phyloP scores from a whole-genome alignment of 345 rosid species.

The Euphorbia tirucalli region DNA sequence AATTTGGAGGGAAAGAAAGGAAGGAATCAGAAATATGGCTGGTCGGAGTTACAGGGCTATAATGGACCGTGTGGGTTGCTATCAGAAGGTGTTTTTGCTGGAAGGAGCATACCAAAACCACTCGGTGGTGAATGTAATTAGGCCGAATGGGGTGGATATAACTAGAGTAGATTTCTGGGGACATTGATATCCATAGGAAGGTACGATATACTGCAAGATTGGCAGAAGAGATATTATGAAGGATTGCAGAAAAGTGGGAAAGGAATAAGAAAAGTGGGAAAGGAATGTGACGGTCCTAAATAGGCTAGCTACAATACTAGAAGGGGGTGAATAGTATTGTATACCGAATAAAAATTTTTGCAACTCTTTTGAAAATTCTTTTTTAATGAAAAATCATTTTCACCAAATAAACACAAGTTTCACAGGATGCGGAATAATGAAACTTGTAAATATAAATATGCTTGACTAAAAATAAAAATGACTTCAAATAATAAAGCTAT shows the following conservation, averaged over 20 bases:
- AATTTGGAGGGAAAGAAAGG: slow-evolving; percentile 22
- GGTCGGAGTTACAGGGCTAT: background rate
- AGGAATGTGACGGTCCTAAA: too few species aligned
- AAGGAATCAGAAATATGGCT: background rate
- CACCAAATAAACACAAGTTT: too few species aligned
- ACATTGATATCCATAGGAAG: slow-evolving; percentile 14
- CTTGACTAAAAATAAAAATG: too few species aligned
- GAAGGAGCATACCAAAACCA: slow-evolving; percentile 16
- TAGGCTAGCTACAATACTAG: too few species aligned
- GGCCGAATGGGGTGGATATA: slow-evolving; percentile 16
- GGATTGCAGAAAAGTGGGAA: slow-evolving; percentile 21
- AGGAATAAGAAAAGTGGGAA: too few species aligned
- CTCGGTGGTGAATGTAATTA: slow-evolving; percentile 13
- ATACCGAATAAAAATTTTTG: too few species aligned
- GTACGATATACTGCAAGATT: slow-evolving; percentile 17
- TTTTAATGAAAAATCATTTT: too few species aligned
- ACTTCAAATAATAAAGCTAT: too few species aligned
- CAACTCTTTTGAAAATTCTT: too few species aligned
- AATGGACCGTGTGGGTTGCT: background rate
- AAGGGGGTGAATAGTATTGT: too few species aligned
- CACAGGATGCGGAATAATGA: too few species aligned
- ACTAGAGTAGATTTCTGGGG: slow-evolving; percentile 2
- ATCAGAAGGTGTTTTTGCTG: slow-evolving; percentile 13
- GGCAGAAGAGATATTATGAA: slow-evolving; percentile 25
- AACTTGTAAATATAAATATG: too few species aligned